Base-by-base conservation (phyloP, 1,284 basidiomycete genomes). In the Ustilago tritici region DNA sequence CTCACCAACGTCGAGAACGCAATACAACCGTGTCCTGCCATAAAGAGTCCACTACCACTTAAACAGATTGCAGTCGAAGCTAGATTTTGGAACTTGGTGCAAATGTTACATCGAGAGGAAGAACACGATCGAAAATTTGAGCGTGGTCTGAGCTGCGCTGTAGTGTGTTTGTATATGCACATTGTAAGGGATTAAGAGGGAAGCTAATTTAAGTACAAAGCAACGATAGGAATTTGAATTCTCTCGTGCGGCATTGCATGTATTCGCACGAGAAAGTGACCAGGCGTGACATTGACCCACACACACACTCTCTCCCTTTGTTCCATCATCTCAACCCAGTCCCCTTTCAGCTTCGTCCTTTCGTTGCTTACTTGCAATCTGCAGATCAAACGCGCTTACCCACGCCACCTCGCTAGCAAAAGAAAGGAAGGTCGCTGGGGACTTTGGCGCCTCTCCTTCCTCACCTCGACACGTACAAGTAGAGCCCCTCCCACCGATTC, bases 401-500 rank as follows among this genome's bases (percentile, higher is more conserved):
- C 40, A 41, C 12, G 40, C 40, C 12, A 41, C 40, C 43, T 19
- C 43, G 43, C 14, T 19, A 7, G 43, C 19, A 19, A 46, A 46
- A 46, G 43, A 19, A 11, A 46, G 19, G 11, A 19, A 19, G 6
- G n/a, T 19, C 19, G 4, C 14, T 19, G 43, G 19, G n/a, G 3
- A 11, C 43, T 19, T 19, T 7, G 43, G 43, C n/a, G 43, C 43
- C 43, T 19, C 43, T 19, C 43, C 43, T 15, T 19, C 14, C 43
- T 46, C 43, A 28, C n/a, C n/a, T 46, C n/a, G 43, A 23, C 19
- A 41, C 50, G 8, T 49, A 69, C 55, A 63, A 63, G n/a, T 28
- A 28, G 23, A 3, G 23, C n/a, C 12, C 53, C 41, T 9, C 17
- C 23, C 4, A 5, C 1, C 36, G 8, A 31, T 38, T 34, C 34